A percentile compares a stretch with the other conserved stretches of the same genome.
These are phyloP conservation scores for Scleroderma bovista DNA, from an alignment of 768 basidiomycete species.

Conservation along the genomic window DNA sequence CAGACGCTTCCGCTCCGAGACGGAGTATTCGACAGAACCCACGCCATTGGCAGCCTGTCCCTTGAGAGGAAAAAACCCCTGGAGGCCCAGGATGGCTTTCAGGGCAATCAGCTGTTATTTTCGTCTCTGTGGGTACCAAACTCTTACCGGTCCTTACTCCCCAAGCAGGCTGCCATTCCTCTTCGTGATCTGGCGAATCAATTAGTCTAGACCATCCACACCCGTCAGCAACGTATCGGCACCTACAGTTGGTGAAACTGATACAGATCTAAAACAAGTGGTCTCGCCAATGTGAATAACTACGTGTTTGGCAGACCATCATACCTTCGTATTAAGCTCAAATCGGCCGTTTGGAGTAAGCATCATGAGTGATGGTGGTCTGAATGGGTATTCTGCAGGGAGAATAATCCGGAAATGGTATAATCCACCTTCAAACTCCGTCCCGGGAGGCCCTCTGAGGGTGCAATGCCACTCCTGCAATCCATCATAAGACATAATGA, in stretches of 20 bases:
- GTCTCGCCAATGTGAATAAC: conserved; percentile 6
- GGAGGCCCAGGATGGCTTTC: conserved; percentile 78
- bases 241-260: conserved; percentile 75
- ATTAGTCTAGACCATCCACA: conserved; percentile 22
- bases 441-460: conserved; percentile 80
- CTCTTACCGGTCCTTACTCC: conserved; percentile 84
- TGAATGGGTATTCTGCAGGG: conserved; percentile 94
- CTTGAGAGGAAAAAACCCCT: conserved; percentile 85
- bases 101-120: conserved; percentile 7
- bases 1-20: conserved; percentile 69
- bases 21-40: conserved; percentile 79
- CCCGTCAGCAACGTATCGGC: conserved; percentile 9
- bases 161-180: conserved; percentile 98
- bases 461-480: conserved; percentile 92
- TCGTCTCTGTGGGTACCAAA: conserved; percentile 7
- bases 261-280: conserved; percentile 67
- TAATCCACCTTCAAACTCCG: conserved; percentile 92
- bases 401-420: conserved; percentile 92
- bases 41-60: conserved; percentile 85
- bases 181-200: conserved; percentile 71
- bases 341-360: conserved; percentile 97
- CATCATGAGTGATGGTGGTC: conserved; percentile 93
- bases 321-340: conserved; percentile 90
- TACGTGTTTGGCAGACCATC: conserved; percentile 17
- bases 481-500: conserved; percentile 15